Evolutionary conservation across 192 early-diverging fungal species (phyloP), one percentile per base, ranked within the genome.

Genomic region (Podila clonocystis): DNA sequence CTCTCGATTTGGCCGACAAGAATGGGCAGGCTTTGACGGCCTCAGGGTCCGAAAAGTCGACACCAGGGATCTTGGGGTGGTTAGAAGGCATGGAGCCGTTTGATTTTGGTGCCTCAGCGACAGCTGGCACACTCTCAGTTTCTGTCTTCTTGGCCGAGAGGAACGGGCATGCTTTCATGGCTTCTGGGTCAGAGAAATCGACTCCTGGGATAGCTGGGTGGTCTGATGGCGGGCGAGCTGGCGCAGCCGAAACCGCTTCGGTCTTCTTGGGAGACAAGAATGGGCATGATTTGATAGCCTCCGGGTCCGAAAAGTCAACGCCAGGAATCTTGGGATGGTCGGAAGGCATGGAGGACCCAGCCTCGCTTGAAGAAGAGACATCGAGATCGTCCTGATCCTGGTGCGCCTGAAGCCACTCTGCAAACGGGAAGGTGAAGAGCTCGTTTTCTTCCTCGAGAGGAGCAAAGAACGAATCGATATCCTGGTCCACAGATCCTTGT

Each of bases 241-340:
- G 26, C 13, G 68, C 28, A 19, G 30, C 29, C 3, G 17, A 15
- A 24, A 3, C 19, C 24, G 24, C 26, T 5, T 24, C 36, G 11
- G 15, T n/a, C 22, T 17, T 45, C 50, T 80, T 72, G 26, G 70
- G 38, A 28, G 77, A 68, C 19, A 80, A 61, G 41, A 73, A 80
- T 3, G 77, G 77, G 33, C 77, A 80, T 7, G 70, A 62, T 22
- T 80, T 80, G 13, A 60, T 48, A 0, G 77, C 77, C 8, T 73
- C 67, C 24, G 77, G 70, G 17, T 73, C 77, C 5, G 69, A 63
- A 41, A 79, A 63, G 48, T 79, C 65, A 11, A 71, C 67, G 3
- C 77, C 77, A 9, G 70, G 65, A 29, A 80, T 80, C 19, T 62
- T 58, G 19, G 76, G 76, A 36, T 79, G 76, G 50, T 79, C 76